Base-by-base conservation (phyloP, 2,329 filamentous ascomycete species). In the Fusarium nelsonii region DNA sequence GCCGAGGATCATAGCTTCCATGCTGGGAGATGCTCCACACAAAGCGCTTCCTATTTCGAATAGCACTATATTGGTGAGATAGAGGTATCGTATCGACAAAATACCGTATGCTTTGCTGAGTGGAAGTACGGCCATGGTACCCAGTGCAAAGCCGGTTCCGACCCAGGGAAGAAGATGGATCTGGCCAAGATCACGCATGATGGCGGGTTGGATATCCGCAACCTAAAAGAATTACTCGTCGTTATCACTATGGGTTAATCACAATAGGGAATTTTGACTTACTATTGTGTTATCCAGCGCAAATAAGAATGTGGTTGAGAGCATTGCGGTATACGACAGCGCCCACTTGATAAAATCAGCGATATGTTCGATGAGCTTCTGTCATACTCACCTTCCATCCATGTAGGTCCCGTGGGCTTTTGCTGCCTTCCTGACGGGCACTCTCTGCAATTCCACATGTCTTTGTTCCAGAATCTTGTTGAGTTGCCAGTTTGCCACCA, bases 151-250 rank as follows among this genome's bases (percentile, higher is more conserved):
- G 0, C 56, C 56, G 0, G 56, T 56, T 4, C 56, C 56, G 1
- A 58, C 43, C 56, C 56, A 58, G 3, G 56, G 18, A 12, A 58
- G 36, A 1, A 58, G 39, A 10, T 58, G n/a, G 9, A 58, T 51
- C 5, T 39, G 39, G 1, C 9, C 6, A 1, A 58, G 36, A 0
- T 56, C 32, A 0, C 43, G 36, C 5, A 56, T 26, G 6, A 58
- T 56, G 10, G 32, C 43, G 0, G 50, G 50, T 3, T 58, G 56
- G 3, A 56, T 45, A 3, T 56, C 43, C 5, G 50, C 56, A 0
- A 44, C 41, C 40, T 44, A 14, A 7, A 15, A 12, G 6, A 4
- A 16, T 4, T 15, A 4, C 8, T 26, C 8, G 20, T 8, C 8
- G 16, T 20, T n/a, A n/a, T n/a, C 12, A n/a, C 8, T 37, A 8